Evolutionary conservation across 2,329 filamentous ascomycete genomes (phyloP), one percentile per base, ranked within the genome.

Genomic region (Aspergillus hiratsukae): DNA sequence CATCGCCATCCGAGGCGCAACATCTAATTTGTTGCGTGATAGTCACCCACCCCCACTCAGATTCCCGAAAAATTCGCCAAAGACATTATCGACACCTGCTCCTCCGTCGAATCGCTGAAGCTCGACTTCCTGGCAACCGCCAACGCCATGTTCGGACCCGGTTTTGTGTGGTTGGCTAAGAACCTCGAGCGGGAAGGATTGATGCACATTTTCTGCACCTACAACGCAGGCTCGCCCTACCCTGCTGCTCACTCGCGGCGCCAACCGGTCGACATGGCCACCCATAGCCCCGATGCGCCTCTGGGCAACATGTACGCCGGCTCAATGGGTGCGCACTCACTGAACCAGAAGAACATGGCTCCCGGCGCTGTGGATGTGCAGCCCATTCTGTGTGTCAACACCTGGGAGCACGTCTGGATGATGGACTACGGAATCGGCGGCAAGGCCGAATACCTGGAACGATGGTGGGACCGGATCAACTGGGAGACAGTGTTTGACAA

Each of bases 371-470:
- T 71, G n/a, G 71, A 88, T 50, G 74, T 92, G 35, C 80, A 85
- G 55, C 92, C 93, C 11, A 80, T 97, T 58, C 78, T 99, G 66
- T 97, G 93, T 72, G 83, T 97, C 58, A 97, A 91, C 77, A 96
- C 91, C 4, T 99, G 94, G 94, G 88, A 97, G 79, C 94, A 97
- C 76, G 87, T 88, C 8, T 99, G 89, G 85, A 77, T 97, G 72
- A 83, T 84, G 54, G 91, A 97, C 73, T 97, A 89, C 74, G 87
- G 87, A 4, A 73, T 87, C 55, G 81, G 79, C 48, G 91, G 90
- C 51, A 99, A 97, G 84, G 79, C 80, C 53, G 76, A 79, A 52
- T 99, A 85, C 73, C 80, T 92, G 53, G 83, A 89, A 70, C 81
- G 81, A 45, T 97, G 93, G 93, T 99, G 94, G 94, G 76, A 90